A percentile compares a stretch with the other conserved stretches of the same genome.
phyloP scores from a whole-genome alignment of 305 asterid genomes.

The Plantago lanceolata region DNA sequence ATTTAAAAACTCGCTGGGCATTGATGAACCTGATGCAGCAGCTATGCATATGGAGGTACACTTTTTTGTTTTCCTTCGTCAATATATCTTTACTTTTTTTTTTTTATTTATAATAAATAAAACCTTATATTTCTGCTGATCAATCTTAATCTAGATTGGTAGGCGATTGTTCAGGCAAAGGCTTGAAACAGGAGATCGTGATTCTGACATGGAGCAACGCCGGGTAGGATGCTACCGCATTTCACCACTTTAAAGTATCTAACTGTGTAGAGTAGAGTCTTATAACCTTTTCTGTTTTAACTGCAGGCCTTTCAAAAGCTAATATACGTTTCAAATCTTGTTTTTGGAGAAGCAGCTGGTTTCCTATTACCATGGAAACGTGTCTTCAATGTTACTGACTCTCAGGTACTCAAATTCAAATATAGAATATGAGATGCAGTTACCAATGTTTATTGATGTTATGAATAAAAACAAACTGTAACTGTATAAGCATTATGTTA shows the following conservation, averaged over 20 bases:
- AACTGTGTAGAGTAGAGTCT: slow-evolving; percentile 34
- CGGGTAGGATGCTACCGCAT: slow-evolving; percentile 59
- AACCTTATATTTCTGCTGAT: slow-evolving; percentile 22
- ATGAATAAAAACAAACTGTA: neutral
- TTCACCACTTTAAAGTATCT: slow-evolving; percentile 25
- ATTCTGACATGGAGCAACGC: slow-evolving; percentile 75
- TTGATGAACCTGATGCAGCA: slow-evolving; percentile 99
- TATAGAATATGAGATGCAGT: slow-evolving; percentile 7
- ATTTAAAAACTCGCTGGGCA: slow-evolving; percentile 82
- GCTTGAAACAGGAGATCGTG: slow-evolving; percentile 95
- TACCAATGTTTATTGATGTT: slow-evolving; percentile 3
- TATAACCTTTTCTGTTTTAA: slow-evolving; percentile 52
- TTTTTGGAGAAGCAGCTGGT: slow-evolving; percentile 88
- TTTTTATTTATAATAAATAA: no score
- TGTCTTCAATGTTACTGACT: slow-evolving; percentile 78
- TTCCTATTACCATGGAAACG: slow-evolving; percentile 99
- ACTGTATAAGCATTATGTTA: neutral
- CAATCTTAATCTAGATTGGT: slow-evolving; percentile 67
- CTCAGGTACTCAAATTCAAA: slow-evolving; percentile 59
- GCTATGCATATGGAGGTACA: slow-evolving; percentile 96
- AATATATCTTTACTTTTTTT: no score
- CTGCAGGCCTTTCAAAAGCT: slow-evolving; percentile 99
- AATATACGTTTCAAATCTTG: slow-evolving; percentile 88
- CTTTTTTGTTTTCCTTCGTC: slow-evolving; percentile 18
- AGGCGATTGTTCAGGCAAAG: slow-evolving; percentile 87